Evolutionary conservation across 2,329 filamentous ascomycete genomes (phyloP).

Genomic region (Arthroderma uncinatum): DNA sequence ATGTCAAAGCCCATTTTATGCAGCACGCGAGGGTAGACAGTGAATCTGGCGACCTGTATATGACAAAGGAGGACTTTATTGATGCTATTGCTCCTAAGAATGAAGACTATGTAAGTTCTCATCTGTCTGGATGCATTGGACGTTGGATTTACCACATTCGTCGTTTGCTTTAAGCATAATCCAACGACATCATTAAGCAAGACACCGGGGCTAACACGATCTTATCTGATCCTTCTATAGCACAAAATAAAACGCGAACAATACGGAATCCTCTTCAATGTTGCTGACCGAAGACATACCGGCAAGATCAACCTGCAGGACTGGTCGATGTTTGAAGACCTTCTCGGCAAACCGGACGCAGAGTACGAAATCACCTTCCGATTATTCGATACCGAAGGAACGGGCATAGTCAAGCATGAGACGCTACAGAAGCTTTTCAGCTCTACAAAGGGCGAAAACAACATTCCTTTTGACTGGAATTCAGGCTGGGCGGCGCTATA

Average conservation of each 20-base stretch:
- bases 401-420: constrained; percentile 78
- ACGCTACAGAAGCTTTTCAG: constrained; percentile 78
- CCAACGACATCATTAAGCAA: neutral
- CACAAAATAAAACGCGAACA: constrained; percentile 97
- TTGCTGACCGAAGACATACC: constrained; percentile 67
- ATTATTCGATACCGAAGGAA: constrained; percentile 78
- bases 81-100: constrained; percentile 73
- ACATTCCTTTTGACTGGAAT: constrained; percentile 91
- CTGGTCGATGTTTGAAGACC: constrained; percentile 88
- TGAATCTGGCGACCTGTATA: constrained; percentile 62
- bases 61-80: constrained; percentile 80
- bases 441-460: constrained; percentile 72
- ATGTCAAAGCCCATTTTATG: constrained; percentile 65
- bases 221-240: constrained; percentile 38
- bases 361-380: constrained; percentile 99
- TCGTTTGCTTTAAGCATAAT: neutral
- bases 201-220: constrained; percentile 8
- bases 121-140: neutral
- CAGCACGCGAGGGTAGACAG: constrained; percentile 65
- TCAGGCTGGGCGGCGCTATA: constrained; percentile 95
- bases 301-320: constrained; percentile 71
- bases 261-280: constrained; percentile 82
- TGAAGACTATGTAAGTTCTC: constrained; percentile 75
- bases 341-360: constrained; percentile 85
- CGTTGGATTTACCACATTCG: neutral